Base-by-base conservation (phyloP, 23 red algal genomes). In the Gracilariopsis chorda region DNA sequence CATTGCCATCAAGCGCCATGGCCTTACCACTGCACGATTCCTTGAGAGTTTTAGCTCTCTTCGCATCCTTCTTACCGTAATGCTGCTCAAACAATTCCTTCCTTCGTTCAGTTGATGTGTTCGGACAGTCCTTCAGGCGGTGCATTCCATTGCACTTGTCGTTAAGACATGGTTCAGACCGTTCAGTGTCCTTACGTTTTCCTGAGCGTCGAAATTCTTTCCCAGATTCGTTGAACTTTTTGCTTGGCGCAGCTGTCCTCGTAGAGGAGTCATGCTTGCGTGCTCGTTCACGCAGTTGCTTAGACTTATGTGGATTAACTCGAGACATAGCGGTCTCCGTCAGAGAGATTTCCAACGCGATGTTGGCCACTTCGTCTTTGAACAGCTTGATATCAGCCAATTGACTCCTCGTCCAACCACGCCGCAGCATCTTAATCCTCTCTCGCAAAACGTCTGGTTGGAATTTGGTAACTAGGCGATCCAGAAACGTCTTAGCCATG, bases 51-150 rank as follows among this genome's bases (percentile, higher is more conserved):
- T 73, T 73, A 37, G 67, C 67, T 32, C 33, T 48, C 42, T 48
- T 73, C 17, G 67, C 29, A 17, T 35, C 33, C n/a, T 73, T 73
- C 7, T 11, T 35, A 37, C 67, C 67, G 29, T 45, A 57, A 53
- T 80, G 43, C 25, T 53, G n/a, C 24, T 80, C 51, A 23, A 80
- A 57, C 36, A 29, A 44, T 32, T 80, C 75, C 75, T 80, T 80
- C 20, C 23, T 80, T 57, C 27, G 7, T 32, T 80, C 75, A 44
- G 10, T 6, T 24, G 75, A 55, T 7, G 75, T 80, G 45, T 6
- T 55, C 6, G 75, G 75, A 32, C 75, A 80, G 25, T 80, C 43
- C 41, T 80, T 57, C 9, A 80, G 47, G 53, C 43, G 49, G 16
- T 80, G 75, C 7, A 80, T 33, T 10, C 11, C 43, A 24, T 33